Evolutionary conservation across 2,329 filamentous ascomycete species (phyloP).

Genomic region (Trichoderma endophyticum): DNA sequence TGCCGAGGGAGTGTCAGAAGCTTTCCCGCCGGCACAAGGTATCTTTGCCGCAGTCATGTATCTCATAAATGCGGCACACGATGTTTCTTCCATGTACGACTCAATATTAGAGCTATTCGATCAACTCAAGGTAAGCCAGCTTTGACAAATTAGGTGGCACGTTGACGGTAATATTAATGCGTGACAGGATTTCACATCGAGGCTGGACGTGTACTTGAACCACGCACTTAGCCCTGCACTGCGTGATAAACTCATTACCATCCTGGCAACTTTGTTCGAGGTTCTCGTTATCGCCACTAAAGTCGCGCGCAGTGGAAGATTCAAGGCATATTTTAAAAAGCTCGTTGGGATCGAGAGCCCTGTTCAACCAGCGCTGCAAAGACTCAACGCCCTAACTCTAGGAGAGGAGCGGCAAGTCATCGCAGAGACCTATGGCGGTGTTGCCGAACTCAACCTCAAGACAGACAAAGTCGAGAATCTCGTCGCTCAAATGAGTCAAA

Average conservation of each 20-base stretch:
- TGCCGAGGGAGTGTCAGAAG: conserved; percentile 35
- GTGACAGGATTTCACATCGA: conserved; percentile 39
- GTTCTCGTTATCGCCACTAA: conserved; percentile 44
- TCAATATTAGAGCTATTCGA: conserved; percentile 44
- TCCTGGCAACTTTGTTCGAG: conserved; percentile 44
- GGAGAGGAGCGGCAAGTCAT: conserved; percentile 43
- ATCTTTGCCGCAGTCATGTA: conserved; percentile 44
- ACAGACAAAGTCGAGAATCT: conserved; percentile 36
- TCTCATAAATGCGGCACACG: conserved; percentile 42
- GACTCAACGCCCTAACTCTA: conserved; percentile 39
- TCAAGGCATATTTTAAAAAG: conserved; percentile 41
- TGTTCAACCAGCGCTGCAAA: conserved; percentile 39
- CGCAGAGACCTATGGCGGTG: conserved; percentile 42
- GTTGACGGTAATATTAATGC: background rate
- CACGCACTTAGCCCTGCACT: conserved; percentile 38
- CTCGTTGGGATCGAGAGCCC: conserved; percentile 40
- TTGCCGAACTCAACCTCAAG: conserved; percentile 35
- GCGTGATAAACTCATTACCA: conserved; percentile 38
- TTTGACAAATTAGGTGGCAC: background rate
- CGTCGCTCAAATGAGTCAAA: conserved; percentile 35
- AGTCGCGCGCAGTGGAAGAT: conserved; percentile 39
- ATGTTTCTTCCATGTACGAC: conserved; percentile 45
- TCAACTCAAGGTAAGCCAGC: conserved; percentile 33
- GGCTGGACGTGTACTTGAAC: conserved; percentile 41
- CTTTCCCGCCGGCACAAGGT: conserved; percentile 40